Evolutionary conservation across 805 yeast species (phyloP).

Genomic region (Ogataea chonburiensis): DNA sequence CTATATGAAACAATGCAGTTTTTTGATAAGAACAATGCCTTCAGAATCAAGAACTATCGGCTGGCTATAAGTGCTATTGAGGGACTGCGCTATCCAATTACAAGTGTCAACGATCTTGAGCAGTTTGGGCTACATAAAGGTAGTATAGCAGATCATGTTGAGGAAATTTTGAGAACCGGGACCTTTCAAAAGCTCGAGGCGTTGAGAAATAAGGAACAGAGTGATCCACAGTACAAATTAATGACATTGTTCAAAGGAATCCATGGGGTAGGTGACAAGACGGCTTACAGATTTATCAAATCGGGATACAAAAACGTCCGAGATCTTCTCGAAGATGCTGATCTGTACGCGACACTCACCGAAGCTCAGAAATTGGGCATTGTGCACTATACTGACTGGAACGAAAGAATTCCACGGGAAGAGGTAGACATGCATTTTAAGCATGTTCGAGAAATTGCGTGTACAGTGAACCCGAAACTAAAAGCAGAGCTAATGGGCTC

Average conservation of each 20-base stretch:
- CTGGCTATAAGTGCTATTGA: slow-evolving; percentile 42
- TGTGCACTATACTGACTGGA: slow-evolving; percentile 48
- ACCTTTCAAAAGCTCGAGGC: slow-evolving; percentile 23
- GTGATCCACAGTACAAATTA: slow-evolving; percentile 26
- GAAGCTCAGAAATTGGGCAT: slow-evolving; percentile 39
- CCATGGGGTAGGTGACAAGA: slow-evolving; percentile 48
- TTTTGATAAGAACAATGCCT: slow-evolving; percentile 19
- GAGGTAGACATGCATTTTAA: slow-evolving; percentile 44
- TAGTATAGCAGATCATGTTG: slow-evolving; percentile 42
- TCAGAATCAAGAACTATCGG: slow-evolving; percentile 34
- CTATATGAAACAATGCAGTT: slow-evolving; percentile 26
- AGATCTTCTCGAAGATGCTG: slow-evolving; percentile 25
- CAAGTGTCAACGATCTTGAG: slow-evolving; percentile 38
- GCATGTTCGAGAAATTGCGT: slow-evolving; percentile 25
- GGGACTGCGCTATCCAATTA: slow-evolving; percentile 30
- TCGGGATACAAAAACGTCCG: slow-evolving; percentile 42
- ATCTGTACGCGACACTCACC: slow-evolving; percentile 20
- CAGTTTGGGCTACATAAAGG: slow-evolving; percentile 42
- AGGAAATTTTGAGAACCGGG: slow-evolving; percentile 44
- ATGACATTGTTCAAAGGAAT: slow-evolving; percentile 39
- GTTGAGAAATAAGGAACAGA: slow-evolving; percentile 12
- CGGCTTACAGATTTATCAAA: slow-evolving; percentile 39
- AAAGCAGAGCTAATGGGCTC: slow-evolving; percentile 48
- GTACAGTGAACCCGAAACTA: slow-evolving; percentile 36
- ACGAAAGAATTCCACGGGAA: slow-evolving; percentile 41